Conservation (phyloP, 768 basidiomycete species). For the Tylopilus subfusipes region DNA sequence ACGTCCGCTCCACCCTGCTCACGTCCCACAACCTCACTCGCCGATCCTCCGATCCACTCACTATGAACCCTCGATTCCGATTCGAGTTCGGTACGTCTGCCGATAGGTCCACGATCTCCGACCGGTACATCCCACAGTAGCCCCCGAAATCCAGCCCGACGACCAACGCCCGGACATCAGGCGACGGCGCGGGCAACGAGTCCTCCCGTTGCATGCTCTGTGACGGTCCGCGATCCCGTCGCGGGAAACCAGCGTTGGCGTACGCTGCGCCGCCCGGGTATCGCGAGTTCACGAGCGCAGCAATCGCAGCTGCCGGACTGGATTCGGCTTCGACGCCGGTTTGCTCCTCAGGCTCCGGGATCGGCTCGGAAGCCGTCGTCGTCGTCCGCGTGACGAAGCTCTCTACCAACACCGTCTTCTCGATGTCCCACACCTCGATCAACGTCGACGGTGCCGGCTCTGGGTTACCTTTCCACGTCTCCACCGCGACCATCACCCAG, state of each 20-base stretch:
- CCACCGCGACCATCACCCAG: slow-evolving; percentile 86
- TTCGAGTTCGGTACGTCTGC: slow-evolving; percentile 38
- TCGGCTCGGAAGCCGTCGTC: slow-evolving; percentile 41
- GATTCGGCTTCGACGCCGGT: slow-evolving; percentile 54
- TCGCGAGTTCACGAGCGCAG: slow-evolving; percentile 71
- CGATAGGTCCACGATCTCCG: slow-evolving; percentile 45
- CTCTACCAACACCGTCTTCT: slow-evolving; percentile 75
- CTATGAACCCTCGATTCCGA: slow-evolving; percentile 65
- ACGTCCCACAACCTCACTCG: slow-evolving; percentile 89
- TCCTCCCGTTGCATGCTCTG: slow-evolving; percentile 35
- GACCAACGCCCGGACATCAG: slow-evolving; percentile 66
- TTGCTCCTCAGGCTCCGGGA: slow-evolving; percentile 52
- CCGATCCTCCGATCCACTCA: slow-evolving; percentile 89
- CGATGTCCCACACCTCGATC: slow-evolving; percentile 92
- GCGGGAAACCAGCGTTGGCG: slow-evolving; percentile 11
- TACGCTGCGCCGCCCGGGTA: slow-evolving; percentile 40
- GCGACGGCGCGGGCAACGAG: slow-evolving; percentile 46
- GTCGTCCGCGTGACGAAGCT: slow-evolving; percentile 62
- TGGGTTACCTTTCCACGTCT: slow-evolving; percentile 40
- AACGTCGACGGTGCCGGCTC: slow-evolving; percentile 47
- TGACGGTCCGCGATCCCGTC: slow-evolving; percentile 32
- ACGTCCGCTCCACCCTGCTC: slow-evolving; percentile 64
- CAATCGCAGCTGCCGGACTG: slow-evolving; percentile 71
- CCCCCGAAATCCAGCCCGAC: slow-evolving; percentile 79
- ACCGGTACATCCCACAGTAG: slow-evolving; percentile 49